Percentiles rank a stretch among this genome's conserved stretches.
Conservation (phyloP, 768 basidiomycete species). For the Hirschioporus abietinus region DNA sequence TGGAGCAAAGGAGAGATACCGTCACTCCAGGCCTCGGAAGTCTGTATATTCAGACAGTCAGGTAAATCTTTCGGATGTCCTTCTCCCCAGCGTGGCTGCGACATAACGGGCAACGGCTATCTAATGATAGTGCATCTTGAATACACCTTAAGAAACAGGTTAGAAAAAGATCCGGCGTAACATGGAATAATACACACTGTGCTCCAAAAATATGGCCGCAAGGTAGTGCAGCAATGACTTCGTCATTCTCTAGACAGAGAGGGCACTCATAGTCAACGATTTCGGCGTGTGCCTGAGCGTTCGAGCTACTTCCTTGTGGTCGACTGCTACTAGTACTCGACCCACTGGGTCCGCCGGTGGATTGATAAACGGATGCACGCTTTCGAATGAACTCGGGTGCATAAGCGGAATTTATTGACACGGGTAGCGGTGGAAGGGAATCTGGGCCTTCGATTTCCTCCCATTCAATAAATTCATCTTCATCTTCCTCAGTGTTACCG, state of each 20-base stretch:
- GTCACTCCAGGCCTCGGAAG: neutral
- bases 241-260: neutral
- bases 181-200: neutral
- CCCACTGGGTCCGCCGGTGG: neutral
- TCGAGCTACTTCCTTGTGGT: neutral
- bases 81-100: neutral
- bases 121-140: neutral
- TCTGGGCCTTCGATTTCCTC: neutral
- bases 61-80: neutral
- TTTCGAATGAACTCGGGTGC: neutral
- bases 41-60: neutral
- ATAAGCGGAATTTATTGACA: neutral
- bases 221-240: neutral
- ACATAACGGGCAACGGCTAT: neutral
- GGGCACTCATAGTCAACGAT: neutral
- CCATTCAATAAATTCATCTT: neutral
- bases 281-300: neutral
- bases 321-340: neutral
- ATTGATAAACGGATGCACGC: neutral
- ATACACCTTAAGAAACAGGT: neutral
- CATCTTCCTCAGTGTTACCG: neutral
- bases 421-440: neutral
- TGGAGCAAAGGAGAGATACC: no score
- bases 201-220: neutral
- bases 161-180: neutral